Evolutionary conservation across 306 rosid species (phyloP).

Genomic region (Ormosia semicastrata): DNA sequence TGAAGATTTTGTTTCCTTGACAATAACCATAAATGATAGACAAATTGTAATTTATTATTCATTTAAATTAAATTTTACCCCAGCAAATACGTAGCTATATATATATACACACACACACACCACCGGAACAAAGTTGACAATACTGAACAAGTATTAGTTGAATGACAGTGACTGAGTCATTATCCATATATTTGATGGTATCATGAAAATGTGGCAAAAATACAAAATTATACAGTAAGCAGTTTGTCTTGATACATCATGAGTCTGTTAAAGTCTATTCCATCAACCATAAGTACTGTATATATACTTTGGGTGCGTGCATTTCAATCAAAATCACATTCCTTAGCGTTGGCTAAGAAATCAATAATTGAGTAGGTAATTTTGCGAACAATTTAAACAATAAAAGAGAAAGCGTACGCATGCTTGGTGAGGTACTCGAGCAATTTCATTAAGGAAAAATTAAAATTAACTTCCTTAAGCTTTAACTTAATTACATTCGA

Average conservation of each 20-base stretch:
- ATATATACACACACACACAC: not conserved
- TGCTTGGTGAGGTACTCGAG: not conserved
- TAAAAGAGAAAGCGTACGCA: not conserved
- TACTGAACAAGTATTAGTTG: conserved; percentile 31
- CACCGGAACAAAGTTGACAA: conserved; percentile 28
- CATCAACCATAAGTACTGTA: conserved; percentile 8
- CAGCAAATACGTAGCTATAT: not conserved
- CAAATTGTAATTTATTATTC: not conserved
- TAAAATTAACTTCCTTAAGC: no score
- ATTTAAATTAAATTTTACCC: not conserved
- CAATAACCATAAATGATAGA: not conserved
- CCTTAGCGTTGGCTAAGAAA: conserved; percentile 3
- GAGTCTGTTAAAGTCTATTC: conserved; percentile 15
- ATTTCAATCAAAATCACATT: conserved; percentile 24
- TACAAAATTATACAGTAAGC: conserved; percentile 66
- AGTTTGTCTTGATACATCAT: conserved; percentile 47
- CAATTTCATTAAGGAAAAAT: not conserved
- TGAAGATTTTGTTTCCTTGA: not conserved
- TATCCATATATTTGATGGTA: conserved; percentile 45
- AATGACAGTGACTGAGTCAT: conserved; percentile 56
- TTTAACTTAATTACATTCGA: no score
- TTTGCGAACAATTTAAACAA: not conserved
- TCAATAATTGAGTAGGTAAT: conserved; percentile 14
- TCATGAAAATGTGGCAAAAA: conserved; percentile 40
- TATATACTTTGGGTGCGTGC: not conserved